Percentiles rank a stretch among this genome's conserved stretches.
Conservation (phyloP, 768 basidiomycete genomes). For the Grammothele lineata region DNA sequence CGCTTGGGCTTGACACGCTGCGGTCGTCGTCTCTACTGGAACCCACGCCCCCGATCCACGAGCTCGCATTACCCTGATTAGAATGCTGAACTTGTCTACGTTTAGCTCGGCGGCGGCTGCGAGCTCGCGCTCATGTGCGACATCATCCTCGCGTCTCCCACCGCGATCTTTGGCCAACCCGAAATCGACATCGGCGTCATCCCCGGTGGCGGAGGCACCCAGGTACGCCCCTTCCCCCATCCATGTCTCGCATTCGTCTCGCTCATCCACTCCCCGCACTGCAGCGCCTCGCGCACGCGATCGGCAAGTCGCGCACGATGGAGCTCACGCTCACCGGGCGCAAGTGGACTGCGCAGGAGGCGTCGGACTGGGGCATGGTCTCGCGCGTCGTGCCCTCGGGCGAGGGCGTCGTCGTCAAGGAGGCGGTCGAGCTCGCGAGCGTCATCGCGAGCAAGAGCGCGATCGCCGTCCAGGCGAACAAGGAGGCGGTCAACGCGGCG, state of each 20-base stretch:
- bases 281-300: slow-evolving; percentile 72
- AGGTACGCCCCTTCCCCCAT: slow-evolving; percentile 3
- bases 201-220: slow-evolving; percentile 92
- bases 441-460: slow-evolving; percentile 79
- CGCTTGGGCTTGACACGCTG: no score
- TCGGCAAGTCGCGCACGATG: slow-evolving; percentile 95
- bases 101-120: slow-evolving; percentile 92
- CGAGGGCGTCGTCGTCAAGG: slow-evolving; percentile 76
- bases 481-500: slow-evolving; percentile 93
- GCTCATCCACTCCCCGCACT: neutral
- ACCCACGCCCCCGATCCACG: no score
- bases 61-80: no score
- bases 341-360: slow-evolving; percentile 74
- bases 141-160: slow-evolving; percentile 88
- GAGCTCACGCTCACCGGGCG: slow-evolving; percentile 90
- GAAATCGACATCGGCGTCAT: slow-evolving; percentile 96
- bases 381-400: slow-evolving; percentile 75
- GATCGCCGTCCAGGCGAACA: slow-evolving; percentile 79
- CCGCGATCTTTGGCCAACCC: slow-evolving; percentile 91
- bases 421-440: slow-evolving; percentile 78
- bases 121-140: slow-evolving; percentile 97
- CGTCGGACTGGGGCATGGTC: slow-evolving; percentile 83
- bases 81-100: neutral
- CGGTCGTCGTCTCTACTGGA: no score
- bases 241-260: neutral